These are phyloP conservation scores for Termitomyces sp. DNA, from an alignment of 768 basidiomycete genomes.

Conservation along the genomic window DNA sequence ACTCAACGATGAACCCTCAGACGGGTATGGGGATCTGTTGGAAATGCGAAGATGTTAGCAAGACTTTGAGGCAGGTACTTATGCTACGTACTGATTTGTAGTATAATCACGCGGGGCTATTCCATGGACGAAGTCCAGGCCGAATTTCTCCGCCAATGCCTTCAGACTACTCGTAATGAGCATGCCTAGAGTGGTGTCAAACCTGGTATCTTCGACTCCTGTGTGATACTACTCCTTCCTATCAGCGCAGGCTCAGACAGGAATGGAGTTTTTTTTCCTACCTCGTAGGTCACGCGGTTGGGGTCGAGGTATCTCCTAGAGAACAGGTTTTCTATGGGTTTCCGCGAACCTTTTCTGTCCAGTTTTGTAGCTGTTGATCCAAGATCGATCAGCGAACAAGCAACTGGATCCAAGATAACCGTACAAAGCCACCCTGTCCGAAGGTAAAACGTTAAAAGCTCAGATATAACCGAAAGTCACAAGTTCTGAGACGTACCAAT, in stretches of 20 bases:
- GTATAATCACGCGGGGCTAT: slow-evolving; percentile 76
- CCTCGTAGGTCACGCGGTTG: slow-evolving; percentile 74
- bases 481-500: slow-evolving; percentile 47
- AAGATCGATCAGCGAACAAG: not conserved
- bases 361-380: slow-evolving; percentile 42
- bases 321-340: slow-evolving; percentile 49
- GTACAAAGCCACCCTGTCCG: slow-evolving; percentile 60
- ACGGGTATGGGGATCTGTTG: slow-evolving; percentile 59
- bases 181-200: slow-evolving; percentile 57
- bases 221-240: slow-evolving; percentile 58
- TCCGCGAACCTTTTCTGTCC: slow-evolving; percentile 1
- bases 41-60: slow-evolving; percentile 2
- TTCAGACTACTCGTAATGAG: slow-evolving; percentile 53
- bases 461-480: not conserved
- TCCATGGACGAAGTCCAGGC: slow-evolving; percentile 63
- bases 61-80: not conserved
- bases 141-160: slow-evolving; percentile 50
- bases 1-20: slow-evolving; percentile 55
- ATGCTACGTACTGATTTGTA: slow-evolving; percentile 45
- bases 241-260: not conserved
- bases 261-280: slow-evolving; percentile 24
- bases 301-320: slow-evolving; percentile 75
- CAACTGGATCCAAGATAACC: slow-evolving; percentile 12
- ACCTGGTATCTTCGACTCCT: slow-evolving; percentile 39
- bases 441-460: not conserved